phyloP scores from a whole-genome alignment of 441 rosid genomes.

The Kokia cookei region DNA sequence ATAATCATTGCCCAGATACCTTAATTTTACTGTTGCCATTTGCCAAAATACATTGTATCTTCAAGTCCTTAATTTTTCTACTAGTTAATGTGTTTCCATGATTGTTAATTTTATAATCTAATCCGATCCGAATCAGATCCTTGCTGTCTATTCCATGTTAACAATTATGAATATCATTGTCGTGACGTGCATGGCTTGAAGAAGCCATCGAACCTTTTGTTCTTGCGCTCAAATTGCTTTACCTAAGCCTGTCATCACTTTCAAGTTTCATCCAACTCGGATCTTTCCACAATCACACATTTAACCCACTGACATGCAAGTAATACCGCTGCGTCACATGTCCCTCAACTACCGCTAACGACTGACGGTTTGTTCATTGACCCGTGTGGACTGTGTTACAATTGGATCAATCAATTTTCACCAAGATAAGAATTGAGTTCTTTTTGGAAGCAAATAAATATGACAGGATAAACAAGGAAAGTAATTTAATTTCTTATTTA shows the following conservation, averaged over 20 bases:
- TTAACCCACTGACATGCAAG: neutral
- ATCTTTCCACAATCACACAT: neutral
- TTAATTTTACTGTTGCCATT: neutral
- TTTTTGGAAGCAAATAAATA: neutral
- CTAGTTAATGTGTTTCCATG: too few relatives aligned
- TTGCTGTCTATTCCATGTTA: too few relatives aligned
- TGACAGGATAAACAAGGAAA: neutral
- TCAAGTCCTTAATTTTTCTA: neutral
- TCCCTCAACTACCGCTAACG: neutral
- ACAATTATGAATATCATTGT: too few relatives aligned
- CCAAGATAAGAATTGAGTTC: too few relatives aligned
- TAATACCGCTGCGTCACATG: neutral
- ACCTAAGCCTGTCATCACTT: too few relatives aligned
- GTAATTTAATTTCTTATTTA: too few relatives aligned
- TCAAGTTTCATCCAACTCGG: too few relatives aligned
- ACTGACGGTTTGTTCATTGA: neutral
- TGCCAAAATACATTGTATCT: neutral
- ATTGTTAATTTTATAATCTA: too few relatives aligned
- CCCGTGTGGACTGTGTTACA: neutral
- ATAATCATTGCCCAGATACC: neutral
- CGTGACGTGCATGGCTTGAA: too few relatives aligned
- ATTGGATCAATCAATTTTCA: neutral
- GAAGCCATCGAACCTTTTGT: too few relatives aligned
- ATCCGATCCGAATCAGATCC: too few relatives aligned
- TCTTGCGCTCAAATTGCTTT: too few relatives aligned